phyloP scores from a whole-genome alignment of 2,329 filamentous ascomycete genomes.

The Canariomyces notabilis region DNA sequence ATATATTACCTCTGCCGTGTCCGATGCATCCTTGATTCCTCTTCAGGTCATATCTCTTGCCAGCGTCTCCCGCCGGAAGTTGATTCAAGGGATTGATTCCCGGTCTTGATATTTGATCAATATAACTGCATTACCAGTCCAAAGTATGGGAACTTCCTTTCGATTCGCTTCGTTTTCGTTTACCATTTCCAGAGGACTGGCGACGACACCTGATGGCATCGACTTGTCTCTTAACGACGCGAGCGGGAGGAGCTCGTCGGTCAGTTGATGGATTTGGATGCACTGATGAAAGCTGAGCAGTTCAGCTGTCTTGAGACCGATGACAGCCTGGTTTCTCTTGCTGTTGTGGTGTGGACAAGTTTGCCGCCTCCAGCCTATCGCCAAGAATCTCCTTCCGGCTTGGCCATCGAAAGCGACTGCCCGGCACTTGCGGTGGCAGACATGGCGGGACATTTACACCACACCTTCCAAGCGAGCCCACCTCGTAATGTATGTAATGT shows the following conservation, averaged over 20 bases:
- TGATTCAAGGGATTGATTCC: slow-evolving; percentile 9
- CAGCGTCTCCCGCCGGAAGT: slow-evolving; percentile 7
- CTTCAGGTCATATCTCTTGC: slow-evolving; percentile 14
- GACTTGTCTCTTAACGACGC: too few species aligned
- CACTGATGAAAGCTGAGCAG: too few species aligned
- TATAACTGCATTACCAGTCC: slow-evolving; percentile 15
- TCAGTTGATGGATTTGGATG: too few species aligned
- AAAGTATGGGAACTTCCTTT: neutral
- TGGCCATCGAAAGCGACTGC: slow-evolving; percentile 11
- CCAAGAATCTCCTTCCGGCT: slow-evolving; percentile 10
- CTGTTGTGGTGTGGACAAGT: too few species aligned
- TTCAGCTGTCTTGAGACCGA: too few species aligned
- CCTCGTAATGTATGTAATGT: slow-evolving; percentile 6
- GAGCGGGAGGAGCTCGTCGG: too few species aligned
- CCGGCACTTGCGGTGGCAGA: slow-evolving; percentile 20
- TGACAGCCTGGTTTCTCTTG: neutral
- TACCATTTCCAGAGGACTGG: too few species aligned
- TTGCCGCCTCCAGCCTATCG: neutral
- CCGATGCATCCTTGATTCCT: slow-evolving; percentile 21
- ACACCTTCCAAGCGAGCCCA: slow-evolving; percentile 15
- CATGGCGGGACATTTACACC: slow-evolving; percentile 1
- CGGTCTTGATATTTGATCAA: slow-evolving; percentile 19
- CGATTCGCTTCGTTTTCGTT: too few species aligned
- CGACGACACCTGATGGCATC: too few species aligned
- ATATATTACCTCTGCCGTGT: slow-evolving; percentile 28